A percentile compares a stretch with the other conserved stretches of the same genome.
phyloP scores from a whole-genome alignment of 441 rosid genomes.

The Capsella rubella region DNA sequence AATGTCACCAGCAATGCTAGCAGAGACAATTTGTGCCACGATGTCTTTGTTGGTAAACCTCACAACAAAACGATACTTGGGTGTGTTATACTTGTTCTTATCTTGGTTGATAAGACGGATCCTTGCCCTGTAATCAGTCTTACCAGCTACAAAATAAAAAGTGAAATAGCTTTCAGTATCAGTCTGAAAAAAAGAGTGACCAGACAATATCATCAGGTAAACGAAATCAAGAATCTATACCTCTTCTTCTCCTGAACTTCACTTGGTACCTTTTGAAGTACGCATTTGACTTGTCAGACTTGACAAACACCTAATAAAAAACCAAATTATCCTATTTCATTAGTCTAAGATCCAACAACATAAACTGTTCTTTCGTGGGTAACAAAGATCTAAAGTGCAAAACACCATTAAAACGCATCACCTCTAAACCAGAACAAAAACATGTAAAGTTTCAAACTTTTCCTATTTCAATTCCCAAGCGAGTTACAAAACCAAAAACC shows the following conservation, averaged over 20 bases:
- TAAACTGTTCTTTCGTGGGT: background rate
- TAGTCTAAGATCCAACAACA: slow-evolving; percentile 13
- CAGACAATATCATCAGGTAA: background rate
- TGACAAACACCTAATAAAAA: slow-evolving; percentile 60
- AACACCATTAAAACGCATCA: background rate
- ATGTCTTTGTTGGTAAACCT: slow-evolving; percentile 83
- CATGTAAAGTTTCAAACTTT: background rate
- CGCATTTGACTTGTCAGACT: slow-evolving; percentile 67
- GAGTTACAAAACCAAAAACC: slow-evolving; percentile 11
- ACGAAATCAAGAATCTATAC: slow-evolving; percentile 39
- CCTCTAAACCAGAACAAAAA: slow-evolving; percentile 1
- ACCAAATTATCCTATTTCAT: background rate
- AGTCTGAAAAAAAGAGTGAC: background rate
- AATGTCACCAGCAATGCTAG: slow-evolving; percentile 77
- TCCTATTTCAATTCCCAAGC: background rate
- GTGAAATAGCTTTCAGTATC: background rate
- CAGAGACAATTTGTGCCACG: slow-evolving; percentile 67
- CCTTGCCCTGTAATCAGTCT: slow-evolving; percentile 86
- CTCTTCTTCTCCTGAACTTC: slow-evolving; percentile 89
- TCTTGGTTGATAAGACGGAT: slow-evolving; percentile 83
- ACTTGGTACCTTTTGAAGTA: slow-evolving; percentile 93
- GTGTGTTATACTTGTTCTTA: slow-evolving; percentile 88
- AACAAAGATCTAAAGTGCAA: background rate
- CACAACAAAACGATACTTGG: slow-evolving; percentile 83
- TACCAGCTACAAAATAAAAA: slow-evolving; percentile 57